phyloP scores from a whole-genome alignment of 1,284 basidiomycete genomes.

The Fomes fomentarius region DNA sequence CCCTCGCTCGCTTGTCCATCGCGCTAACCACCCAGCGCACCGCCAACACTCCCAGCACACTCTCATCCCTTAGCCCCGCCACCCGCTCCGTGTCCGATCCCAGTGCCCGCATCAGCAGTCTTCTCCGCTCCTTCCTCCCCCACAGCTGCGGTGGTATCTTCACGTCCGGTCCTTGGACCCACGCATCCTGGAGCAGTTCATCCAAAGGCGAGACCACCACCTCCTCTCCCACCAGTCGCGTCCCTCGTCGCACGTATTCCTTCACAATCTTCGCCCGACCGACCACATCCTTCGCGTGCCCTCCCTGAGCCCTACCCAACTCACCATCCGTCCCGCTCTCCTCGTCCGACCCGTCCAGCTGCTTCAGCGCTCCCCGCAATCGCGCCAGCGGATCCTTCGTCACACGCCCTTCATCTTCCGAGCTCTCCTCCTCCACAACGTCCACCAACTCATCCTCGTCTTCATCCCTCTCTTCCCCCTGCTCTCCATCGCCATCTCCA shows the following conservation, averaged over 20 bases:
- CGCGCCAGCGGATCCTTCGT: conserved; percentile 67
- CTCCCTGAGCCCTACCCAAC: conserved; percentile 35
- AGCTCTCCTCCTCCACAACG: conserved; percentile 50
- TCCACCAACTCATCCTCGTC: conserved; percentile 65
- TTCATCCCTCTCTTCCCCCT: conserved; percentile 41
- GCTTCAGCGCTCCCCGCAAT: conserved; percentile 67
- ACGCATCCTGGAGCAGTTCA: conserved; percentile 47
- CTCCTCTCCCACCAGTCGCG: conserved; percentile 62
- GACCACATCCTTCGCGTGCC: conserved; percentile 31
- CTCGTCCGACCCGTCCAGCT: conserved; percentile 47
- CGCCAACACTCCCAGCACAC: conserved; percentile 53
- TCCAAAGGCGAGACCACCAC: conserved; percentile 52
- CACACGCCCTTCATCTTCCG: conserved; percentile 44
- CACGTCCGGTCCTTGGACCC: conserved; percentile 26
- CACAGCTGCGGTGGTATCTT: conserved; percentile 43
- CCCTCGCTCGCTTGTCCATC: conserved; percentile 52
- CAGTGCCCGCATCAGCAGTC: conserved; percentile 59
- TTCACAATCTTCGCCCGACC: conserved; percentile 47
- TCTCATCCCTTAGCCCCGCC: conserved; percentile 45
- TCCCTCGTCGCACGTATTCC: conserved; percentile 77
- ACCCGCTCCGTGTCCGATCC: conserved; percentile 58
- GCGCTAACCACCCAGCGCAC: conserved; percentile 62
- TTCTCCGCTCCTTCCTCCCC: conserved; percentile 55
- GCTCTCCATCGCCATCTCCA: conserved; percentile 50
- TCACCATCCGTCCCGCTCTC: conserved; percentile 33